Evolutionary conservation across 768 basidiomycete genomes (phyloP).

Genomic region (Paxillus involutus): DNA sequence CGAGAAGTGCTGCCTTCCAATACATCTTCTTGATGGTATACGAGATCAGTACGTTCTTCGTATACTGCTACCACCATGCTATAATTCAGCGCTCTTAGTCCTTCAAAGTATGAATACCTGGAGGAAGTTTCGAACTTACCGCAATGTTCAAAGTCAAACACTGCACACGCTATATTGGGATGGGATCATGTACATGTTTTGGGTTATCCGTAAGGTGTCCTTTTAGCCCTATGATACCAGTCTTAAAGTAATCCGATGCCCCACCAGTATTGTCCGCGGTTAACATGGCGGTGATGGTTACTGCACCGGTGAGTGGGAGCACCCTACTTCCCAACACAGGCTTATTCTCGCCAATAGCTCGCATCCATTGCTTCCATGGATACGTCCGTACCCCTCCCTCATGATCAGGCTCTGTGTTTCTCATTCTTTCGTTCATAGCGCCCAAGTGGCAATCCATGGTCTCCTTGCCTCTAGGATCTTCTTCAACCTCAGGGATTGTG

Average conservation of each 20-base stretch:
- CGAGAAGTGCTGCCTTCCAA: conserved; percentile 13
- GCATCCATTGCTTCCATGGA: conserved; percentile 14
- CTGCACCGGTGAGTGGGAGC: conserved; percentile 19
- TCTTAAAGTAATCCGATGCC: background rate
- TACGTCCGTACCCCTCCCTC: conserved; percentile 16
- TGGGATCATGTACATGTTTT: conserved; percentile 26
- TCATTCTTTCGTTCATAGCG: conserved; percentile 17
- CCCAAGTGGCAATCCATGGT: conserved; percentile 27
- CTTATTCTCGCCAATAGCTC: conserved; percentile 1
- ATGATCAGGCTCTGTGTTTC: background rate
- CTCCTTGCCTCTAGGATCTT: conserved; percentile 27
- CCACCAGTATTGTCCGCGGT: conserved; percentile 10
- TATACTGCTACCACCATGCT: background rate
- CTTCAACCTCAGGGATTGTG: conserved; percentile 25
- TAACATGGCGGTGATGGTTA: conserved; percentile 15
- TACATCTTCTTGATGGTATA: conserved; percentile 17
- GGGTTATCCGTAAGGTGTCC: conserved; percentile 16
- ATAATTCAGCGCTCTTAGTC: conserved; percentile 8
- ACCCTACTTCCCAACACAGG: background rate
- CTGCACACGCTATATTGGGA: conserved; percentile 27
- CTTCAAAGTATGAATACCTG: conserved; percentile 25
- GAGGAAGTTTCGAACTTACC: conserved; percentile 24
- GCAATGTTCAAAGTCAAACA: conserved; percentile 10
- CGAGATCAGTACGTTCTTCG: conserved; percentile 18
- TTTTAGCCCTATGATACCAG: background rate